Percentiles rank a stretch among this genome's conserved stretches.
These are phyloP conservation scores for Friedmanniomyces endolithicus DNA, from an alignment of 495 filamentous ascomycete species.

Conservation along the genomic window DNA sequence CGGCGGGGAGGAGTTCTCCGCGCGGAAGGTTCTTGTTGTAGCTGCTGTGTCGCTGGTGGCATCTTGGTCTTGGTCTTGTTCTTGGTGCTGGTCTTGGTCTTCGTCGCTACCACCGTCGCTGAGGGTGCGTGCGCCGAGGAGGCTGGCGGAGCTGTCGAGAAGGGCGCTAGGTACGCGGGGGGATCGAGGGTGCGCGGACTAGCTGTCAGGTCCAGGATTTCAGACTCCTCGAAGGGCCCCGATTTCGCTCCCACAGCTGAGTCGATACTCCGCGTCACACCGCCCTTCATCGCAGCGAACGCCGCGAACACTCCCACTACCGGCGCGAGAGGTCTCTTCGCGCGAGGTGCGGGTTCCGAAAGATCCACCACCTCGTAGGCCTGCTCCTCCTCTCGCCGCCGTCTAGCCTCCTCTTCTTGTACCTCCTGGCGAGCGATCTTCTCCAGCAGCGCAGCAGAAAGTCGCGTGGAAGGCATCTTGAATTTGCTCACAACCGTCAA, in stretches of 20 bases:
- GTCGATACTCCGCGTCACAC: too few relatives aligned
- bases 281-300: background rate
- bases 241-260: too few relatives aligned
- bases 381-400: background rate
- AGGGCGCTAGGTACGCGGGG: too few relatives aligned
- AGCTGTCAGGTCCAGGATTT: too few relatives aligned
- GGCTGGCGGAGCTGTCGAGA: background rate
- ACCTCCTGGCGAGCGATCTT: background rate
- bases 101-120: background rate
- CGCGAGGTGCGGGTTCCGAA: background rate
- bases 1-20: conserved; percentile 5
- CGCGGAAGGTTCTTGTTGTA: background rate
- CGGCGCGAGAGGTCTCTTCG: background rate
- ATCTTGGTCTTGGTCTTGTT: background rate
- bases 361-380: background rate
- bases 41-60: background rate
- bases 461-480: conserved; percentile 7
- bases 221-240: too few relatives aligned
- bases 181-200: too few relatives aligned
- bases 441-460: background rate
- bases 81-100: background rate
- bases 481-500: background rate
- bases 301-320: background rate
- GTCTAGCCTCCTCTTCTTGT: background rate
- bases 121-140: background rate